Conservation (phyloP, 2,329 filamentous ascomycete species). For the Ophiosphaerella korrae region DNA sequence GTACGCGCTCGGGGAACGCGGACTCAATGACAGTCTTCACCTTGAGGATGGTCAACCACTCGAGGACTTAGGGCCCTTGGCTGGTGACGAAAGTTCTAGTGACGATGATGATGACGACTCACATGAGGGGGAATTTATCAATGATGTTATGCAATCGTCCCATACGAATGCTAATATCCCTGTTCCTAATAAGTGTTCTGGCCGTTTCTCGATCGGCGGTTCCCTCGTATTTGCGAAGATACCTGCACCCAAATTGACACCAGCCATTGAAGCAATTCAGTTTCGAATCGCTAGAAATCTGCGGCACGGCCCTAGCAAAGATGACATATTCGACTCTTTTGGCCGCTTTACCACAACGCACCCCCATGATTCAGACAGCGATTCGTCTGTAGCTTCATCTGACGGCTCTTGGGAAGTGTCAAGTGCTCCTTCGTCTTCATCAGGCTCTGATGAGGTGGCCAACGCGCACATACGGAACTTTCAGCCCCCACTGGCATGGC, state of each 20-base stretch:
- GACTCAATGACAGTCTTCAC: conserved; percentile 62
- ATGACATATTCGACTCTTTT: conserved; percentile 68
- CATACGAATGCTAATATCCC: conserved; percentile 69
- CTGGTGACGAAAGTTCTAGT: conserved; percentile 77
- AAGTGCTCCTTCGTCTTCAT: conserved; percentile 46
- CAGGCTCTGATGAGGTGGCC: conserved; percentile 46
- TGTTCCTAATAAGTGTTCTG: conserved; percentile 63
- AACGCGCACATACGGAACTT: conserved; percentile 51
- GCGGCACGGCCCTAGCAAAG: conserved; percentile 32
- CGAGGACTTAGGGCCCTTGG: conserved; percentile 39
- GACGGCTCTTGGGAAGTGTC: conserved; percentile 44
- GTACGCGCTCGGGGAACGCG: conserved; percentile 64
- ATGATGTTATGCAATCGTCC: conserved; percentile 58
- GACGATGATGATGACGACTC: conserved; percentile 85
- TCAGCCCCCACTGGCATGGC: conserved; percentile 58
- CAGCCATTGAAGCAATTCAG: conserved; percentile 23
- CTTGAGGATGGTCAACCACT: conserved; percentile 61
- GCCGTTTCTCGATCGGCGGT: conserved; percentile 62
- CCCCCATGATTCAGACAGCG: conserved; percentile 27
- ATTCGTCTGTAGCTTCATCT: conserved; percentile 34
- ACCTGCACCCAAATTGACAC: conserved; percentile 51
- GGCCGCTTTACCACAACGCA: conserved; percentile 51
- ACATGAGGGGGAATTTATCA: conserved; percentile 55
- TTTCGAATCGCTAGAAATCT: conserved; percentile 36
- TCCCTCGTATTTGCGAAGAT: conserved; percentile 55